Conservation (phyloP, 257 asterid species). For the Gentiana macrophylla region DNA sequence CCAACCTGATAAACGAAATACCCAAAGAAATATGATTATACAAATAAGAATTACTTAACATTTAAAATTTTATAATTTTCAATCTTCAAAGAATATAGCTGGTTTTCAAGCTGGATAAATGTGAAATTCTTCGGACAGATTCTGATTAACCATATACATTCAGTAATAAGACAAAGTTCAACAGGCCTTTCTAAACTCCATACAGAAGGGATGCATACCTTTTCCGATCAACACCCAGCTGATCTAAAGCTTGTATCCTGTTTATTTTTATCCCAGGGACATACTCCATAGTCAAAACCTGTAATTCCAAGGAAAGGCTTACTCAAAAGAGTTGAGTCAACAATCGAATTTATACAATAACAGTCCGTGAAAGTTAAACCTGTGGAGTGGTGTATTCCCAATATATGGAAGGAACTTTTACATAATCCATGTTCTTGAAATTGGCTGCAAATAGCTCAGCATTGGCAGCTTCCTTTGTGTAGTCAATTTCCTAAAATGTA, state of each 20-base stretch:
- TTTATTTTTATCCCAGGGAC: constrained; percentile 91
- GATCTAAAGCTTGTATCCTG: constrained; percentile 81
- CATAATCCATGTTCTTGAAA: constrained; percentile 70
- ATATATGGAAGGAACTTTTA: constrained; percentile 70
- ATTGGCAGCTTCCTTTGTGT: constrained; percentile 79
- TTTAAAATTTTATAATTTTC: too few species aligned
- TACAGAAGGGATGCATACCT: constrained; percentile 24
- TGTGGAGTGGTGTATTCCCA: constrained; percentile 95
- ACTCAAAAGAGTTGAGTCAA: constrained; percentile 13
- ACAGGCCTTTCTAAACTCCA: constrained; percentile 2
- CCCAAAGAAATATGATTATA: too few species aligned
- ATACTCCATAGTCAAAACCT: constrained; percentile 87
- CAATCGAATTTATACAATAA: constrained; percentile 4
- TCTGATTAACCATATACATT: too few species aligned
- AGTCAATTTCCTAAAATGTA: constrained; percentile 63
- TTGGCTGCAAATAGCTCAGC: constrained; percentile 69
- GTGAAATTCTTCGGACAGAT: too few species aligned
- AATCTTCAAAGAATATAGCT: too few species aligned
- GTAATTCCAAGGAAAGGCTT: constrained; percentile 10
- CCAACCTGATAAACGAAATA: constrained; percentile 40
- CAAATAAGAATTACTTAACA: too few species aligned
- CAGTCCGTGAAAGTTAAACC: constrained; percentile 29
- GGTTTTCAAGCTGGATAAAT: too few species aligned
- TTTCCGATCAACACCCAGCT: constrained; percentile 83
- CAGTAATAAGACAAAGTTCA: not conserved